Base-by-base conservation (phyloP, 345 rosid genomes). In the Ricinus communis region DNA sequence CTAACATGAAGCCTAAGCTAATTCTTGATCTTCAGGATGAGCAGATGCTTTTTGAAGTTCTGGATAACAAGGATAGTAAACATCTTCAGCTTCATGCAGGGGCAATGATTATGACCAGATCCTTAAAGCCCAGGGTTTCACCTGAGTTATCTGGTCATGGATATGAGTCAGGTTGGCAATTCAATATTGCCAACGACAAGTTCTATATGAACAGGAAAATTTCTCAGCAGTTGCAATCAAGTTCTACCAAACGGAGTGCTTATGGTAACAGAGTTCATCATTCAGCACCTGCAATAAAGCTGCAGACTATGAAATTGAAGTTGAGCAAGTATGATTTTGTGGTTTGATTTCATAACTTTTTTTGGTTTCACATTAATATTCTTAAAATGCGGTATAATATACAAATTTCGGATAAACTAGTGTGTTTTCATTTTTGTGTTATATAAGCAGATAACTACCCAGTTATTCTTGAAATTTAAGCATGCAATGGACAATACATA, bases 21-120 rank as follows among this genome's bases (percentile, higher is more conserved):
- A 89, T 95, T 77, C 85, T 86, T 72, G 97, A 95, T 83, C 97
- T 95, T 77, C 97, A 87, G 76, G 99, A 95, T 80, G 86, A 88
- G 82, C 93, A 88, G 73, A 95, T 95, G 98, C 89, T 90, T 75
- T 92, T 92, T 80, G 93, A 95, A 84, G 83, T 92, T 79, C 68
- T 84, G 60, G 93, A 92, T 89, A 76, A 79, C 58, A 81, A 82
- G 85, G 92, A 92, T 71, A 78, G 78, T 64, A 79, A 84, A 70
- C 74, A 86, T 80, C 89, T 89, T 68, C 91, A 81, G 80, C 91
- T 81, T 70, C 99, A 89, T 82, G 89, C 97, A 11, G 97, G 96
- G 73, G 98, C 99, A 67, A 92, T 95, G 99, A 80, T 92, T 53
- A 81, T 92, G 63, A 81, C 87, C 58, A 83, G 81, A 62, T 79